phyloP scores from a whole-genome alignment of 2,329 filamentous ascomycete species.

The Colletotrichum sp. region DNA sequence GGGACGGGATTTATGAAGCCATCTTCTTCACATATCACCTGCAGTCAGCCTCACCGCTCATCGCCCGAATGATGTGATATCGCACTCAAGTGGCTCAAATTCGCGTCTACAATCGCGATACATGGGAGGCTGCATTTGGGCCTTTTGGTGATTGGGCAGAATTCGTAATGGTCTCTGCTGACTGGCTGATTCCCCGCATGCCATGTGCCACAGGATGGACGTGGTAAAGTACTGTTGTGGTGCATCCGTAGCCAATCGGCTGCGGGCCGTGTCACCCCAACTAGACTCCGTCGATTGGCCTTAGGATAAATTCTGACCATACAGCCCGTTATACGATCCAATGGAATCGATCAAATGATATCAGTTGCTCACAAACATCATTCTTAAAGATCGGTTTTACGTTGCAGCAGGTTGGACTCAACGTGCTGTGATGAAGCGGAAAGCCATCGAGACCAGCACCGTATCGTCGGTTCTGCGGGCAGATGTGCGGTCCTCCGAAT shows the following conservation, averaged over 20 bases:
- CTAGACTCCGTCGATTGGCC: neutral
- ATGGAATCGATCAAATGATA: neutral
- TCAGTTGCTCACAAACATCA: neutral
- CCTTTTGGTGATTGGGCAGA: neutral
- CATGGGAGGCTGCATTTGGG: neutral
- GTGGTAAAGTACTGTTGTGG: neutral
- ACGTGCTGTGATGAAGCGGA: neutral
- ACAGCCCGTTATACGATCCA: fast-evolving
- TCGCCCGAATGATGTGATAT: neutral
- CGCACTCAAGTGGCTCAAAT: neutral
- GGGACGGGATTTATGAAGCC: neutral
- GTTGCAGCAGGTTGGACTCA: neutral
- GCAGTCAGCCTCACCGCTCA: neutral
- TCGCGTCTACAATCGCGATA: neutral
- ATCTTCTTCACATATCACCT: neutral
- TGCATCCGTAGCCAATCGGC: neutral
- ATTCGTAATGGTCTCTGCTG: neutral
- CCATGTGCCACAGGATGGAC: neutral
- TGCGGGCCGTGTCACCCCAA: neutral
- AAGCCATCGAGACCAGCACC: neutral
- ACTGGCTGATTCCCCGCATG: neutral
- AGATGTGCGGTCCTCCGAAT: neutral
- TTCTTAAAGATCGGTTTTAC: neutral
- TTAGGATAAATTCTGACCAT: neutral
- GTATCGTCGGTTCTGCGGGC: neutral